These are phyloP conservation scores for Phialophora macrospora DNA, from an alignment of 2,329 filamentous ascomycete genomes.

Conservation along the genomic window DNA sequence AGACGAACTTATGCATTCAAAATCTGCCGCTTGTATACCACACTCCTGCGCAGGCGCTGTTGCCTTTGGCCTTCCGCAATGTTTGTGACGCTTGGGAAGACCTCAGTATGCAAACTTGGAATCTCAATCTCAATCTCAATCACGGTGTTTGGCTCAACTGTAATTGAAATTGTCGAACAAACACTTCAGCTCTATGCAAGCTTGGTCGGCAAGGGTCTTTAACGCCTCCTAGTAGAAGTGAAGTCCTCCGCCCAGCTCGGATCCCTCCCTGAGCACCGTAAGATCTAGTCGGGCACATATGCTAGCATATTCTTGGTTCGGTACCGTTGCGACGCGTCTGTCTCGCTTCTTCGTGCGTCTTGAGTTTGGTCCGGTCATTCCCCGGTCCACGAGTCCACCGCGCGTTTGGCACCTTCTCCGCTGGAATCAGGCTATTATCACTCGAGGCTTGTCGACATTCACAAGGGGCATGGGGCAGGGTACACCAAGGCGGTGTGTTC, in stretches of 20 bases:
- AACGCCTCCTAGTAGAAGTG: background rate
- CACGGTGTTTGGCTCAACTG: background rate
- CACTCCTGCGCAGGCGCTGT: background rate
- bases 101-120: background rate
- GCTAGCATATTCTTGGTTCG: background rate
- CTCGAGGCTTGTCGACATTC: background rate
- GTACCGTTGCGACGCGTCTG: background rate
- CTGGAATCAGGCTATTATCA: background rate
- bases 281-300: background rate
- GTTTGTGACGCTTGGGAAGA: background rate
- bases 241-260: background rate
- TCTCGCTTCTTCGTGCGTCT: background rate
- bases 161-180: background rate
- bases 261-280: background rate
- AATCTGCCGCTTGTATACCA: background rate
- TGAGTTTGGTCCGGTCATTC: too few species aligned
- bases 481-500: background rate
- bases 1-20: background rate
- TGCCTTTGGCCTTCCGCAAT: background rate
- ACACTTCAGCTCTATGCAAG: too few species aligned
- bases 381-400: background rate
- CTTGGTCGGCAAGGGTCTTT: background rate
- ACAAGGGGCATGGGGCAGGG: background rate
- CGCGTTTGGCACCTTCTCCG: background rate
- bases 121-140: background rate